Base-by-base conservation (phyloP, 495 filamentous ascomycete species). In the Penicillium diatomitis region DNA sequence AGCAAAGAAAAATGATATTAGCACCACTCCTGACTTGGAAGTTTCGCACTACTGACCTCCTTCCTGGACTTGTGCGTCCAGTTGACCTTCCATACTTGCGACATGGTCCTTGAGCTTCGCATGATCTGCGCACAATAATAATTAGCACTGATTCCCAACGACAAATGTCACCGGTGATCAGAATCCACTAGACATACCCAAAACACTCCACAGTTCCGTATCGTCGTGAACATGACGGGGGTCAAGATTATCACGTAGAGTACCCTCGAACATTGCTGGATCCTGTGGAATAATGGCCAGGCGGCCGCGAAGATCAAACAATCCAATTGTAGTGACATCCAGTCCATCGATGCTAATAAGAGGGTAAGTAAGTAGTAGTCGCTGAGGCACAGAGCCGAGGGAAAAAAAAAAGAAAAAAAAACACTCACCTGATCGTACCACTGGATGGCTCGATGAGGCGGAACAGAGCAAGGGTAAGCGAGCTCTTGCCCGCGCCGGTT, bases 221-320 rank as follows among this genome's bases (percentile, higher is more conserved):
- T 99, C 94, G 66, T 95, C 92, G 61, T 97, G 91, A 44, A 90
- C 88, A 67, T 94, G 85, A 34, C 86, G 86, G 33, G 94, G 94
- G 62, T 99, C 94, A 34, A 99, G 77, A 64, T 99, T 99, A 66
- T 97, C 94, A 57, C 94, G 80, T 53, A 99, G 76, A 11, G 90
- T 91, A 40, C 94, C 94, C 72, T 97, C 89, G 58, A 99, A 99
- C 57, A 99, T 79, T 57, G 91, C 90, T 43, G 94, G 90, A 70
- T 99, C 94, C 61, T 99, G 94, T 12, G 94, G 94, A 56, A 99
- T 99, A 66, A 99, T 99, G 38, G 94, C 90, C 35, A 99, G 77
- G 44, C 92, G 85, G 28, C 90, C 79, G 48, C 94, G 80, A 48
- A 99, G 77, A 63, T 97, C 94, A 46, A 88, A 66, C 47, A 99